Evolutionary conservation across 2,329 filamentous ascomycete species (phyloP).

Genomic region (Beauveria brongniartii): DNA sequence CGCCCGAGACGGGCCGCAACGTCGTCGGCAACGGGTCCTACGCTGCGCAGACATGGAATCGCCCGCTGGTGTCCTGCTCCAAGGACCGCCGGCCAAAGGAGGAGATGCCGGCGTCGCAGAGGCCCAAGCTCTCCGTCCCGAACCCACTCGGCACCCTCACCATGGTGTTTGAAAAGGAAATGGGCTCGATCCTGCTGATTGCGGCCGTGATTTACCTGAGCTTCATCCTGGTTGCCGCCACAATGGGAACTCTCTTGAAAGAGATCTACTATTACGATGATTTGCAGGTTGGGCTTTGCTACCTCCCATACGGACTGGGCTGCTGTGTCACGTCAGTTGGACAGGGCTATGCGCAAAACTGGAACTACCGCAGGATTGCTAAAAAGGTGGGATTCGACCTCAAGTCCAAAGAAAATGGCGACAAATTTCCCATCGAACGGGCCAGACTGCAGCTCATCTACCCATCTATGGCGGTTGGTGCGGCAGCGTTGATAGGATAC

Average conservation of each 20-base stretch:
- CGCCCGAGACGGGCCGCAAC: constrained; percentile 52
- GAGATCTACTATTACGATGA: constrained; percentile 43
- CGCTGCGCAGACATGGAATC: constrained; percentile 49
- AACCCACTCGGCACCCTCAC: constrained; percentile 49
- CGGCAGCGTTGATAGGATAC: constrained; percentile 44
- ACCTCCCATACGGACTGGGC: constrained; percentile 44
- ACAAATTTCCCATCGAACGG: constrained; percentile 45
- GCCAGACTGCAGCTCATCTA: constrained; percentile 47
- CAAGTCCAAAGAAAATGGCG: constrained; percentile 45
- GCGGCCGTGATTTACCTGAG: constrained; percentile 47
- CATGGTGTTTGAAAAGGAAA: constrained; percentile 50
- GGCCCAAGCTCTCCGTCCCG: constrained; percentile 40
- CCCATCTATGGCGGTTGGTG: constrained; percentile 46
- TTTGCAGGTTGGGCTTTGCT: constrained; percentile 45
- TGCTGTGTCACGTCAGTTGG: constrained; percentile 39
- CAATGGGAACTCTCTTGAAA: constrained; percentile 43
- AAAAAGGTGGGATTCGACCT: constrained; percentile 52
- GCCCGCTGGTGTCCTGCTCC: constrained; percentile 44
- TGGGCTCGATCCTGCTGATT: constrained; percentile 44
- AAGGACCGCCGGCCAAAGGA: constrained; percentile 25
- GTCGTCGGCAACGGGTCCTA: constrained; percentile 58
- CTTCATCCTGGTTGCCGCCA: constrained; percentile 46
- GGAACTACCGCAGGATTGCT: constrained; percentile 65
- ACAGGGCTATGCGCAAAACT: constrained; percentile 53
- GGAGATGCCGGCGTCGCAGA: constrained; percentile 25